Conservation (phyloP, 495 filamentous ascomycete genomes). For the Lineolata rhizophorae region DNA sequence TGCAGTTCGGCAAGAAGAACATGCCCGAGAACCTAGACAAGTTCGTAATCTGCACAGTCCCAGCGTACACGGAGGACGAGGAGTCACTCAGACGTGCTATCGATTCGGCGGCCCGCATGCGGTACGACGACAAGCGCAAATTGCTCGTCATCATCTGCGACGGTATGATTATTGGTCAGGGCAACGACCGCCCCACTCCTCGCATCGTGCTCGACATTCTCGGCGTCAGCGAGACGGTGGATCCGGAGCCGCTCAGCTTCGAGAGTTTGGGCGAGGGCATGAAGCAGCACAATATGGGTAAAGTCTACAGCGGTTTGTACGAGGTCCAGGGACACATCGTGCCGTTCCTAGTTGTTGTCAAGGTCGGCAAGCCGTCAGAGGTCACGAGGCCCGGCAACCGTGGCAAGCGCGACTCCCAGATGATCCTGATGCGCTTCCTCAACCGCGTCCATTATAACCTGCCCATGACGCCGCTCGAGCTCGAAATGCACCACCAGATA, state of each 20-base stretch:
- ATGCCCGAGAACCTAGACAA: constrained; percentile 92
- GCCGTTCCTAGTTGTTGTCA: constrained; percentile 90
- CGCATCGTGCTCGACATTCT: constrained; percentile 94
- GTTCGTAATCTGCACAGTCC: constrained; percentile 94
- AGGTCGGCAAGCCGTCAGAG: constrained; percentile 92
- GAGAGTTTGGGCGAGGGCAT: constrained; percentile 89
- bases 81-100: constrained; percentile 91
- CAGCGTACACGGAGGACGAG: constrained; percentile 95
- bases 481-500: constrained; percentile 98
- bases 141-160: constrained; percentile 86
- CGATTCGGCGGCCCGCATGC: constrained; percentile 87
- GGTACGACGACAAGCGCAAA: constrained; percentile 96
- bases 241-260: constrained; percentile 95
- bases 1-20: constrained; percentile 84
- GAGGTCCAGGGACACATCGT: constrained; percentile 97
- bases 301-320: constrained; percentile 93
- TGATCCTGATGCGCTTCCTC: constrained; percentile 93
- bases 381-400: constrained; percentile 83
- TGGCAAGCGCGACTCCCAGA: constrained; percentile 98
- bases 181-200: constrained; percentile 88
- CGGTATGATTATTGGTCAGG: constrained; percentile 98
- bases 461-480: constrained; percentile 85
- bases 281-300: constrained; percentile 98
- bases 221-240: constrained; percentile 76
- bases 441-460: constrained; percentile 95